phyloP scores from a whole-genome alignment of 176 grass and related monocot species.

The Carex scoparia region DNA sequence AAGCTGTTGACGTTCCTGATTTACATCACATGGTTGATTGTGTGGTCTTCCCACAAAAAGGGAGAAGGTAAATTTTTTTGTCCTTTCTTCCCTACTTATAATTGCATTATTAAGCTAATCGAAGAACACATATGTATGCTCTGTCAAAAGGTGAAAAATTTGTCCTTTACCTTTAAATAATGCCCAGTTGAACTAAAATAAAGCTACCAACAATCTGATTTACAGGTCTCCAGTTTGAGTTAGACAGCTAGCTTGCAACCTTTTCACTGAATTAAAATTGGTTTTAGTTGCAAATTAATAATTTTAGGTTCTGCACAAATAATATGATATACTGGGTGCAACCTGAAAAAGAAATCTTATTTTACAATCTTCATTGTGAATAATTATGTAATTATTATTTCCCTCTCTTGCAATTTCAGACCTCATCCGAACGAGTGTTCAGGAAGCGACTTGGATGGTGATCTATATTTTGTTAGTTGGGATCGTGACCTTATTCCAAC shows the following conservation, averaged over 20 bases:
- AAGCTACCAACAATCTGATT: not conserved
- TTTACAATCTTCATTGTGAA: not conserved
- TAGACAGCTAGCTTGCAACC: not conserved
- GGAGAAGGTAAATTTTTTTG: slow-evolving; percentile 46
- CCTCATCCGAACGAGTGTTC: slow-evolving; percentile 96
- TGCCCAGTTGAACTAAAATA: not conserved
- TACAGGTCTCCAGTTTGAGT: not conserved
- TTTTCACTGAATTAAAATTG: not conserved
- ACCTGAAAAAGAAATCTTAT: not conserved
- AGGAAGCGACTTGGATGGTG: slow-evolving; percentile 93
- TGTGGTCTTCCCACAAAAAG: slow-evolving; percentile 91
- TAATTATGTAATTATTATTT: slow-evolving; percentile 15
- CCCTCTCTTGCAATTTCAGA: slow-evolving; percentile 35
- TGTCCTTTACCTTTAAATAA: not conserved
- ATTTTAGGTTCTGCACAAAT: not conserved
- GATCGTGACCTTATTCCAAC: slow-evolving; percentile 57
- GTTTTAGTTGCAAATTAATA: slow-evolving; percentile 3
- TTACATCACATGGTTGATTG: slow-evolving; percentile 83
- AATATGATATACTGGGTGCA: not conserved
- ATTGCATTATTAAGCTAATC: not conserved
- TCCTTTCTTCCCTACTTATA: slow-evolving; percentile 11
- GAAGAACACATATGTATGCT: not conserved
- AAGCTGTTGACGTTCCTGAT: slow-evolving; percentile 62
- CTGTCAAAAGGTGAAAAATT: not conserved
- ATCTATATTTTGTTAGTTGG: slow-evolving; percentile 93